Evolutionary conservation across 1,284 basidiomycete species (phyloP).

Genomic region (Amylostereum areolatum): DNA sequence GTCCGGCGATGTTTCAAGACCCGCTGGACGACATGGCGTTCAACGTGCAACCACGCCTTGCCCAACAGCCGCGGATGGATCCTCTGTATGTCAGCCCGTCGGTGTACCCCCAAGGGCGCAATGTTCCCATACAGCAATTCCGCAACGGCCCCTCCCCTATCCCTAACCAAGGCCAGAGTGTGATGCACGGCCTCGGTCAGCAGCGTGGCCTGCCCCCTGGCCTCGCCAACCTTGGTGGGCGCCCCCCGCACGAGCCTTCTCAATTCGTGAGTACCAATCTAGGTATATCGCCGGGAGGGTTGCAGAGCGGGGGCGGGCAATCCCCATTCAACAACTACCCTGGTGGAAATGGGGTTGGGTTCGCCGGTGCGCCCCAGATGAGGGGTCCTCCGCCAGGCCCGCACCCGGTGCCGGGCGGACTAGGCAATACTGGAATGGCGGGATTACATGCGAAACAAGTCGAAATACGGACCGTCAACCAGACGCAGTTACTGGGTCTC

Average conservation of each 20-base stretch:
- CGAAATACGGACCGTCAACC: constrained; percentile 45
- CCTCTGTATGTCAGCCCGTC: constrained; percentile 50
- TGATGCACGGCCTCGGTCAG: constrained; percentile 33
- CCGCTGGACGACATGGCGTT: constrained; percentile 59
- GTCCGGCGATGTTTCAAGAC: constrained; percentile 49
- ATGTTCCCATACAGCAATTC: constrained; percentile 57
- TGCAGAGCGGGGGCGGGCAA: constrained; percentile 44
- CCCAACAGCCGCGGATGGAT: constrained; percentile 47
- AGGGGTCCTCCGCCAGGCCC: constrained; percentile 42
- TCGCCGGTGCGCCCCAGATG: constrained; percentile 41
- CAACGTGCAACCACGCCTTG: constrained; percentile 49
- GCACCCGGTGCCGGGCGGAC: constrained; percentile 43
- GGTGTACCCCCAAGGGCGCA: constrained; percentile 44
- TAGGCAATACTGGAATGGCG: constrained; percentile 37
- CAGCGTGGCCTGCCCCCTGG: constrained; percentile 58
- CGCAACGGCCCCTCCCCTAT: constrained; percentile 66
- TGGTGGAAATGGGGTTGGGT: constrained; percentile 34
- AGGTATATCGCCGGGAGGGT: constrained; percentile 36
- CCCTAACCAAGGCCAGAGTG: constrained; percentile 31
- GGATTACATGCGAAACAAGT: constrained; percentile 45
- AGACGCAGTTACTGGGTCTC: constrained; percentile 44
- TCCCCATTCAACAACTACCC: constrained; percentile 48
- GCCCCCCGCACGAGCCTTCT: constrained; percentile 70
- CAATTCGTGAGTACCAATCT: constrained; percentile 54
- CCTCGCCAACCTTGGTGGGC: constrained; percentile 72